Evolutionary conservation across 257 asterid genomes (phyloP), one percentile per base, ranked within the genome.

Genomic region (Oldenlandia corymbosa): DNA sequence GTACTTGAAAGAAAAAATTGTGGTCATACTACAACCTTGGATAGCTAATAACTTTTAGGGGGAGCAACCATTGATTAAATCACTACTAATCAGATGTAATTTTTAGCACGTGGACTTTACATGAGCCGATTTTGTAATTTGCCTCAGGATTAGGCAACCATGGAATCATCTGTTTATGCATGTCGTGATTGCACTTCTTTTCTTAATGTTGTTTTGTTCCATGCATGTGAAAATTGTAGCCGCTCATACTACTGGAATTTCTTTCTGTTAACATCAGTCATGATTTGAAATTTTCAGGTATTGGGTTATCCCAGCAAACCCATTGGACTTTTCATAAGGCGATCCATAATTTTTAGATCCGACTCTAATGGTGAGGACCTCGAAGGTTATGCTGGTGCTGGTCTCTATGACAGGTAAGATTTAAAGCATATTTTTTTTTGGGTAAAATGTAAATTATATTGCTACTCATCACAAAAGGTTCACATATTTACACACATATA

Each of bases 261-360:
- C 42, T 20, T 43, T 45, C 48, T 12, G 16, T 47, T 37, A 23
- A 32, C 30, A 46, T 17, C 28, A 55, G 30, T 49, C 53, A 62
- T 45, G 39, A 52, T 13, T 31, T 53, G 26, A 34, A 27, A 12
- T 21, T 71, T 78, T 60, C 88, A 89, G 99, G 82, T 90, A 69
- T 78, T 85, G 83, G 99, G 99, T 65, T 90, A 93, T 83, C 97
- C 99, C 67, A 93, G 97, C 92, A 93, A 93, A 84, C 95, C 97
- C 24, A 72, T 88, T 23, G 99, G 97, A 69, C 99, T 93, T 75
- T 90, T 90, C 69, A 87, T 90, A 60, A 76, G 76, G 60, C 80
- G 64, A 45, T 89, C 97, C 34, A 81, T 93, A 75, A 93, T 93
- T 76, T 93, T 93, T 85, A 84, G 99, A 67, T 93, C 99, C 51